Conservation (phyloP, 129 eudicot genomes). For the Lonicera japonica region DNA sequence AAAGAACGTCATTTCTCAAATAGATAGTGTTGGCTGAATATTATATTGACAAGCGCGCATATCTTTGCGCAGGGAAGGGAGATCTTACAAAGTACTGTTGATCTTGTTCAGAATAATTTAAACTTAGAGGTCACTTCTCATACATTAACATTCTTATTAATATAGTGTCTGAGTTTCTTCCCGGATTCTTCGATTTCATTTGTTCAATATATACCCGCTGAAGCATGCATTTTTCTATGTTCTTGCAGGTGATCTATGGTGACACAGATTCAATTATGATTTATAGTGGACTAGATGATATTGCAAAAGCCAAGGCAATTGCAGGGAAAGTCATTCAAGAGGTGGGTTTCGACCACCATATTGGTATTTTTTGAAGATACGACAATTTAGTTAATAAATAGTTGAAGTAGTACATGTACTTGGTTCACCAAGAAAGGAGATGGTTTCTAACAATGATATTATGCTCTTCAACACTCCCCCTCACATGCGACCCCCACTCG, state of each 20-base stretch:
- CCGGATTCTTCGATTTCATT: neutral
- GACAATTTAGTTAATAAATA: neutral
- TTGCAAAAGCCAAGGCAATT: slow-evolving; percentile 64
- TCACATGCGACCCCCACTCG: too few species aligned
- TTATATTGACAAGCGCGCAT: neutral
- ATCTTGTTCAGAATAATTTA: slow-evolving; percentile 80
- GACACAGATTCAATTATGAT: slow-evolving; percentile 99
- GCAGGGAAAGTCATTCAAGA: slow-evolving; percentile 89
- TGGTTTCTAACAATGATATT: too few species aligned
- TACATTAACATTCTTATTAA: neutral
- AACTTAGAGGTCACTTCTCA: slow-evolving; percentile 66
- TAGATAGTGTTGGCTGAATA: slow-evolving; percentile 5
- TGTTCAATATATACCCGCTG: slow-evolving; percentile 5
- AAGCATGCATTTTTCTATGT: slow-evolving; percentile 11
- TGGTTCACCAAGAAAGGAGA: neutral
- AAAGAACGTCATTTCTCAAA: neutral
- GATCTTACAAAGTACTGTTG: slow-evolving; percentile 93
- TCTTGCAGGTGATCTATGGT: slow-evolving; percentile 83
- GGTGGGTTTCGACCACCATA: slow-evolving; percentile 38
- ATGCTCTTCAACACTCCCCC: too few species aligned
- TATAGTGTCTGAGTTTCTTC: neutral
- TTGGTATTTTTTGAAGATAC: neutral
- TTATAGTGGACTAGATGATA: slow-evolving; percentile 89
- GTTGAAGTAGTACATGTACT: neutral
- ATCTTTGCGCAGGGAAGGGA: slow-evolving; percentile 81